Evolutionary conservation across 305 asterid species (phyloP), one percentile per base, ranked within the genome.

Genomic region (Lippia alba): DNA sequence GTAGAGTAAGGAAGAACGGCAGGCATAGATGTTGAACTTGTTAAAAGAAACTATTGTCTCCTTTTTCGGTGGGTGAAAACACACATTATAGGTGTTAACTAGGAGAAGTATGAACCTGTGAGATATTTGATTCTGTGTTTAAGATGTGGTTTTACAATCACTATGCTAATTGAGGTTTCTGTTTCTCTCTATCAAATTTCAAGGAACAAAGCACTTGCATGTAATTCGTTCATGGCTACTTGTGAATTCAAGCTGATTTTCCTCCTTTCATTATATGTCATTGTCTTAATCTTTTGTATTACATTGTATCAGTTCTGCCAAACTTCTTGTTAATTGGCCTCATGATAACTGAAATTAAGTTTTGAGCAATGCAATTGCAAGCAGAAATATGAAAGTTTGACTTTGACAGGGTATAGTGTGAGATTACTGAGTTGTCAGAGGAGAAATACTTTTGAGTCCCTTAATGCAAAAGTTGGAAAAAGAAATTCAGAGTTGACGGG

Each of bases 381-480:
- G 30, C 30, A 24, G 30, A 24, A 24, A 24, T 24, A 24, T 24
- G 30, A 24, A 24, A 24, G 30, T 24, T 24, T 24, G 30, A 24
- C 30, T 24, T 24, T 24, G 1, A 24, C 3, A 24, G 3, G 30
- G 30, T 24, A 24, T 24, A 36, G 5, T 36, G 9, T 36, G 41
- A 36, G 30, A 45, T 11, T 45, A 45, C 40, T 19, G 18, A 56
- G 44, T 63, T 56, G 17, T 50, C 44, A 6, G 56, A 39, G 63
- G 16, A 71, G 59, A 9, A 55, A 72, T 20, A 11, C 10, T 61
- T n/a, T 71, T 1, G 64, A 63, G 70, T 49, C 56, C 1, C 56
- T 49, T 20, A 15, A 0, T 15, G 10, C 56, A 49, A 49, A 49
- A 49, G 56, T n/a, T 49, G 41, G 51, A 49, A 49, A 18, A 49